These are phyloP conservation scores for Lolium multiflorum DNA, from an alignment of 176 grass and related monocot genomes.

Conservation along the genomic window DNA sequence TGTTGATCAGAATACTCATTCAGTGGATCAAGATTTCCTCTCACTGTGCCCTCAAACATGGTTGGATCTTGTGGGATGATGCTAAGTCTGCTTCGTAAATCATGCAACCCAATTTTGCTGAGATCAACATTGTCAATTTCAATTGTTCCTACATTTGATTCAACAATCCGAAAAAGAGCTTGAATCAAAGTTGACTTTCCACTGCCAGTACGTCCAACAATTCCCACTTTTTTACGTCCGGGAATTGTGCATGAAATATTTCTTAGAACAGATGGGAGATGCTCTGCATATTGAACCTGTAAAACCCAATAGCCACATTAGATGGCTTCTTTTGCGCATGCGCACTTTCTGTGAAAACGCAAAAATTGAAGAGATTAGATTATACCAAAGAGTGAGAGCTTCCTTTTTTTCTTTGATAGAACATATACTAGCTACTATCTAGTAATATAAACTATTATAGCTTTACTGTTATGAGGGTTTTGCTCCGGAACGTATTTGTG, in stretches of 20 bases:
- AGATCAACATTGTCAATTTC: slow-evolving; percentile 88
- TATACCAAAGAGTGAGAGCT: background rate
- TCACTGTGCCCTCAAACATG: slow-evolving; percentile 85
- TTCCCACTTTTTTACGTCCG: slow-evolving; percentile 87
- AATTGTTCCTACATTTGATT: slow-evolving; percentile 80
- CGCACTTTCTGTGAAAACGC: background rate
- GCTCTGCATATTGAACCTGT: slow-evolving; percentile 93
- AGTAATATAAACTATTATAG: background rate
- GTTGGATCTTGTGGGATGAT: slow-evolving; percentile 97
- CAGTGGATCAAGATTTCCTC: slow-evolving; percentile 91
- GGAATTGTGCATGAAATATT: slow-evolving; percentile 90
- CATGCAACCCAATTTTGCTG: slow-evolving; percentile 86
- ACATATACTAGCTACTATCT: background rate
- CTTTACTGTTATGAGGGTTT: background rate
- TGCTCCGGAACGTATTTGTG: background rate
- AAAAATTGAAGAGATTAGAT: background rate
- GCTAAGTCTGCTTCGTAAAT: slow-evolving; percentile 84
- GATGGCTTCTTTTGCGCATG: slow-evolving; percentile 14
- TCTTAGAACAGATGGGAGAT: slow-evolving; percentile 90
- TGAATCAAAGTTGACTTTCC: slow-evolving; percentile 97
- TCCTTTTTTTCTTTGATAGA: slow-evolving; percentile 22
- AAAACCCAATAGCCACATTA: slow-evolving; percentile 40
- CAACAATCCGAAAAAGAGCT: slow-evolving; percentile 80
- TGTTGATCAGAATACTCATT: slow-evolving; percentile 77
- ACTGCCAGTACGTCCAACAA: slow-evolving; percentile 89